These are phyloP conservation scores for Cyclocybe cylindracea DNA, from an alignment of 768 basidiomycete species.

Conservation along the genomic window DNA sequence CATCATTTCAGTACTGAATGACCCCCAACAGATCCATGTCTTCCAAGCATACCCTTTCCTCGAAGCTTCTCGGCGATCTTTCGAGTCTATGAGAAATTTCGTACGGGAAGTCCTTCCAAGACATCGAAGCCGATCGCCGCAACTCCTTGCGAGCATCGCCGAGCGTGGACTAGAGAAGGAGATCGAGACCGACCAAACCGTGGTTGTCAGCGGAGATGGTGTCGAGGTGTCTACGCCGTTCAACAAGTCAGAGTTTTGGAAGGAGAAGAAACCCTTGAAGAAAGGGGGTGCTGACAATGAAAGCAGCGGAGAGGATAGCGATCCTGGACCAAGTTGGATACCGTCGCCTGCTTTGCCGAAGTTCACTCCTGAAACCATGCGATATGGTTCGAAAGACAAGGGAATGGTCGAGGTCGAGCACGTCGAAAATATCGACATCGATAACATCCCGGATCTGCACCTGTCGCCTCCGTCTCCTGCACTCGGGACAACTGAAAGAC, in stretches of 20 bases:
- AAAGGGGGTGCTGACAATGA: not conserved
- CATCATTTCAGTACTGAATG: not conserved
- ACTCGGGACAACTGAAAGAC: conserved; percentile 11
- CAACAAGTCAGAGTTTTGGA: conserved; percentile 37
- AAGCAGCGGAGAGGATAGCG: conserved; percentile 29
- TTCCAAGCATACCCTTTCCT: conserved; percentile 90
- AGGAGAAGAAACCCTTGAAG: conserved; percentile 7
- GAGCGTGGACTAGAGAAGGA: conserved; percentile 69
- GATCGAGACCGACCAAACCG: conserved; percentile 65
- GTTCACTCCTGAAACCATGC: conserved; percentile 11
- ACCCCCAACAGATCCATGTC: conserved; percentile 68
- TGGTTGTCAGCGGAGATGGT: conserved; percentile 77
- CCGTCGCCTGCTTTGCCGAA: conserved; percentile 30
- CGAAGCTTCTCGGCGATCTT: conserved; percentile 62
- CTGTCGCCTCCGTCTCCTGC: conserved; percentile 11
- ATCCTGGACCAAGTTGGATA: conserved; percentile 56
- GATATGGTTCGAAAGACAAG: conserved; percentile 13
- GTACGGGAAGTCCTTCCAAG: conserved; percentile 60
- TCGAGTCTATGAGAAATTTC: conserved; percentile 70
- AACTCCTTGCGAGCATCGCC: conserved; percentile 51
- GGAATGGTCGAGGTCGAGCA: conserved; percentile 16
- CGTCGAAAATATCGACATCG: conserved; percentile 17
- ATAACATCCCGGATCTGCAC: conserved; percentile 17
- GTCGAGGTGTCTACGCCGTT: conserved; percentile 47
- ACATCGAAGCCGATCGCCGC: conserved; percentile 48